Evolutionary conservation across 1,284 basidiomycete genomes (phyloP).

Genomic region (Leccinum colubrinum): DNA sequence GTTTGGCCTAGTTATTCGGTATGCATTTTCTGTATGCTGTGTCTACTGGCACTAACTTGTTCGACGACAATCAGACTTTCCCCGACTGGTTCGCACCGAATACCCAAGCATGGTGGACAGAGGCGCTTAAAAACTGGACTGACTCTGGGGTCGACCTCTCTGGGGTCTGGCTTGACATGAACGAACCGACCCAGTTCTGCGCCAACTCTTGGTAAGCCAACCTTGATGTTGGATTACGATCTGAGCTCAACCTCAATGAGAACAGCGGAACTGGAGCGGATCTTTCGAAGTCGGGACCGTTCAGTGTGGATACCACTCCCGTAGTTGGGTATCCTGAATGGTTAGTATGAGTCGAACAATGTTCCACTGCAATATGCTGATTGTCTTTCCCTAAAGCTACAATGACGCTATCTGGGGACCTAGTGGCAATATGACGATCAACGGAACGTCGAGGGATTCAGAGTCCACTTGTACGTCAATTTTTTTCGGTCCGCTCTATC

Average conservation of each 20-base stretch:
- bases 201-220: slow-evolving; percentile 54
- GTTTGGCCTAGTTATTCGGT: slow-evolving; percentile 61
- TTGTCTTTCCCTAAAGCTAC: slow-evolving; percentile 47
- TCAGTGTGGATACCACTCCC: slow-evolving; percentile 46
- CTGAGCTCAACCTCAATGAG: slow-evolving; percentile 12
- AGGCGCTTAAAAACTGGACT: slow-evolving; percentile 60
- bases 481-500: too few species aligned
- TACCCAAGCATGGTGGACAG: slow-evolving; percentile 57
- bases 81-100: slow-evolving; percentile 70
- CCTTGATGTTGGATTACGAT: background rate
- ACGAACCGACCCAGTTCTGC: slow-evolving; percentile 66
- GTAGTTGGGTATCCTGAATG: slow-evolving; percentile 63
- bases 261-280: slow-evolving; percentile 52
- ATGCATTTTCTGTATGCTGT: slow-evolving; percentile 2
- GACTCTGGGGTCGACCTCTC: slow-evolving; percentile 55
- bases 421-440: slow-evolving; percentile 73
- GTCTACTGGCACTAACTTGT: background rate
- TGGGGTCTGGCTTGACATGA: slow-evolving; percentile 80
- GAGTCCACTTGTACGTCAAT: too few species aligned
- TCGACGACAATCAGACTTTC: slow-evolving; percentile 45
- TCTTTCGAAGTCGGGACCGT: slow-evolving; percentile 32
- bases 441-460: slow-evolving; percentile 48
- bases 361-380: background rate
- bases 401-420: slow-evolving; percentile 59
- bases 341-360: slow-evolving; percentile 32